phyloP scores from a whole-genome alignment of 2,329 filamentous ascomycete genomes.

The Fusarium sp. region DNA sequence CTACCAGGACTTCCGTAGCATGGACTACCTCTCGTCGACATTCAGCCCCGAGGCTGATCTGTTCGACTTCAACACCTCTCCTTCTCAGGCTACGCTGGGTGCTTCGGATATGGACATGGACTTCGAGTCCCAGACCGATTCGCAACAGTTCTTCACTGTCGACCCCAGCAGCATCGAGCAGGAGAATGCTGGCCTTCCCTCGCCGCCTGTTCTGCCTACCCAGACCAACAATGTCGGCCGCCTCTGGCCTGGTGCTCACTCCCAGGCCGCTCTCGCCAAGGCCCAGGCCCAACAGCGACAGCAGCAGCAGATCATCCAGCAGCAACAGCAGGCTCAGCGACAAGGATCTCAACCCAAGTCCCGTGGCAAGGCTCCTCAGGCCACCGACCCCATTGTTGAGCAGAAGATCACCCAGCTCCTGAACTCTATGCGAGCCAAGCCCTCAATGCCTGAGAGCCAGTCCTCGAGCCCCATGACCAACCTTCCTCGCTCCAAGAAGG shows the following conservation, averaged over 20 bases:
- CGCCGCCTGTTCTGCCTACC: conserved; percentile 63
- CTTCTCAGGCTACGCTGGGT: conserved; percentile 72
- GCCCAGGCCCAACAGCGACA: conserved; percentile 79
- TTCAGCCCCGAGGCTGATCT: conserved; percentile 74
- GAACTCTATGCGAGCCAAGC: conserved; percentile 90
- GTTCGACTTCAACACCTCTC: conserved; percentile 80
- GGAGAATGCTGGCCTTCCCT: conserved; percentile 59
- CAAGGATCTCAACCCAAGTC: conserved; percentile 64
- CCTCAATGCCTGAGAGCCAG: conserved; percentile 64
- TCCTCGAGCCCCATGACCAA: conserved; percentile 70
- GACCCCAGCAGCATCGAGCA: conserved; percentile 83
- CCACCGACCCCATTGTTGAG: conserved; percentile 81
- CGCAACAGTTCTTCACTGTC: conserved; percentile 78
- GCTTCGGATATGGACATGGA: conserved; percentile 78
- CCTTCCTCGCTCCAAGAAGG: conserved; percentile 84
- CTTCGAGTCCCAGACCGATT: conserved; percentile 62
- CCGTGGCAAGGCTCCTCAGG: conserved; percentile 66
- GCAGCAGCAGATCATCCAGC: conserved; percentile 71
- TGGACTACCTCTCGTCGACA: conserved; percentile 69
- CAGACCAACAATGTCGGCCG: conserved; percentile 75
- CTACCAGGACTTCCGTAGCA: conserved; percentile 65
- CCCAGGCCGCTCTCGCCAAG: conserved; percentile 85
- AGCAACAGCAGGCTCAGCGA: conserved; percentile 63
- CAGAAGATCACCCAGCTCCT: conserved; percentile 95
- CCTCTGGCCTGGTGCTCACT: conserved; percentile 94